Conservation (phyloP, 306 rosid species). For the Trifolium dubium region DNA sequence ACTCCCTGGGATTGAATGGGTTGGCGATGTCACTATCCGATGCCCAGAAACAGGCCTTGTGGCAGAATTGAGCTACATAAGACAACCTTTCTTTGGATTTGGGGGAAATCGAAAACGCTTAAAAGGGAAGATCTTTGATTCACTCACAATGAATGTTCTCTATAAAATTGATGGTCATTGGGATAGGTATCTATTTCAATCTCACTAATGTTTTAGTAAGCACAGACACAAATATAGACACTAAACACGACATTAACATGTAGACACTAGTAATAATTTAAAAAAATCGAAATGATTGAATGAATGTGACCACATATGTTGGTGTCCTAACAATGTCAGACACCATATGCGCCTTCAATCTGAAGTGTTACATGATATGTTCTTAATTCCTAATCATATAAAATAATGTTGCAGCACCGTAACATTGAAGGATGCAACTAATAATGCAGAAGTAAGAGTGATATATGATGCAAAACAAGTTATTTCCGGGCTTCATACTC, state of each 20-base stretch:
- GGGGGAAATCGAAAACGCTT: constrained; percentile 53
- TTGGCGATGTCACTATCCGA: constrained; percentile 55
- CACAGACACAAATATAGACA: no score
- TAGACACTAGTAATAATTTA: no score
- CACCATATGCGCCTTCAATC: no score
- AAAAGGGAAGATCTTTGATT: constrained; percentile 66
- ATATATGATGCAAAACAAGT: constrained; percentile 68
- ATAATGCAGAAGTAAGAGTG: constrained; percentile 48
- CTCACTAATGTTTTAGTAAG: no score
- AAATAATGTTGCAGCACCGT: constrained; percentile 54
- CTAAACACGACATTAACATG: no score
- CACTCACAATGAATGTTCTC: constrained; percentile 52
- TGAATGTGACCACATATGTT: no score
- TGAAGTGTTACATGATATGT: neutral
- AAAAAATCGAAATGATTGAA: no score
- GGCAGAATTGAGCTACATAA: constrained; percentile 60
- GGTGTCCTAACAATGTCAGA: no score
- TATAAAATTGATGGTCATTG: constrained; percentile 72
- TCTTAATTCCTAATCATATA: neutral
- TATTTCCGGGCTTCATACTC: constrained; percentile 59
- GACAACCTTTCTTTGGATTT: constrained; percentile 58
- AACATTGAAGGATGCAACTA: constrained; percentile 49
- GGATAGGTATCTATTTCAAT: constrained; percentile 42
- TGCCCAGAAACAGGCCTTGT: constrained; percentile 67
- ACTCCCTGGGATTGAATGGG: constrained; percentile 62